phyloP scores from a whole-genome alignment of 75 land plant species.

The Pinus albicaulis region DNA sequence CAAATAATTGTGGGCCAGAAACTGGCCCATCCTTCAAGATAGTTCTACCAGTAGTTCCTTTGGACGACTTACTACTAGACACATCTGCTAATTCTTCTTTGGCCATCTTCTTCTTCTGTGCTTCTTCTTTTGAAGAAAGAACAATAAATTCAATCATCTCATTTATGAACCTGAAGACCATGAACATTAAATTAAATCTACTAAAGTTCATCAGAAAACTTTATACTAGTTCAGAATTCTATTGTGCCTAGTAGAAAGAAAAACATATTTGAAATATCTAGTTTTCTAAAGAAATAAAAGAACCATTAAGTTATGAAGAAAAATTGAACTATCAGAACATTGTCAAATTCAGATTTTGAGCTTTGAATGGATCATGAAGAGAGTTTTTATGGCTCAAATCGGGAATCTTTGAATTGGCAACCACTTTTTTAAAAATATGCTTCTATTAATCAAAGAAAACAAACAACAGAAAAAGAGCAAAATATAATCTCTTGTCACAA shows the following conservation, averaged over 20 bases:
- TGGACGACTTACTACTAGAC: constrained; percentile 10
- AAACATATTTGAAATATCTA: neutral
- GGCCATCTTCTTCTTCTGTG: constrained; percentile 11
- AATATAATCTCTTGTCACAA: too few species aligned
- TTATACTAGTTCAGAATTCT: neutral
- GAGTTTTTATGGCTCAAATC: too few species aligned
- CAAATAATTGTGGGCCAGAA: constrained; percentile 3
- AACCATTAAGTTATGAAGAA: neutral
- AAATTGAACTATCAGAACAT: neutral
- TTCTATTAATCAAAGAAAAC: too few species aligned
- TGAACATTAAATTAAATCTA: neutral
- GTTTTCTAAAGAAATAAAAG: neutral
- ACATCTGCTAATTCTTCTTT: constrained; percentile 8
- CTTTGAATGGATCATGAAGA: too few species aligned
- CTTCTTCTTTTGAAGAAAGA: constrained; percentile 33
- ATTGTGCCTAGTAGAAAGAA: neutral
- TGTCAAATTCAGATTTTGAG: neutral
- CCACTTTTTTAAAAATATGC: too few species aligned
- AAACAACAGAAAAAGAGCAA: too few species aligned
- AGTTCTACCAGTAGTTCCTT: constrained; percentile 4
- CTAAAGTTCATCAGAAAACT: neutral
- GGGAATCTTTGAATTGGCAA: too few species aligned
- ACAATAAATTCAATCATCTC: constrained; percentile 68
- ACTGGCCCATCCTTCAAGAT: neutral
- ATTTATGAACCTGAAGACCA: constrained; percentile 64